Base-by-base conservation (phyloP, 305 asterid species). In the Striga hermonthica region DNA sequence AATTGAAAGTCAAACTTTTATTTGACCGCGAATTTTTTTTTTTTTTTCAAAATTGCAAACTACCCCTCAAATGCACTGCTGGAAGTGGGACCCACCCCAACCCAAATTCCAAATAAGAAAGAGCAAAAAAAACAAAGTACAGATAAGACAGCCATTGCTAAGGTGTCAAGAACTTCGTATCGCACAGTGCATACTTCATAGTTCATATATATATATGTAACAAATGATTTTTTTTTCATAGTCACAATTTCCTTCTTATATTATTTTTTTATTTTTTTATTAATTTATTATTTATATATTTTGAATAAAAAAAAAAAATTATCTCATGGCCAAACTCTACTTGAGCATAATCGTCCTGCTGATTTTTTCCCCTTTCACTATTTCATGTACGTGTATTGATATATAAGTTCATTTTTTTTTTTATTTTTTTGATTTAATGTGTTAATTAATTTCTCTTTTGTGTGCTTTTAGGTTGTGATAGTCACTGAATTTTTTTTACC, bases 321-420 rank as follows among this genome's bases (percentile, higher is more conserved):
- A 11, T 54, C 4, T 39, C 55, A 77, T 80, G 87, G 83, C 40
- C 4, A 77, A 73, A 47, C 73, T 64, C 59, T 60, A 28, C 78
- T 35, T 65, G 44, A 66, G 62, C 72, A 45, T 56, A 69, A 50
- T 69, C 55, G 31, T 72, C 65, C 3, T 72, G 58, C 54, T 74
- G 48, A 68, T 74, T 53, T 60, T 76, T 15, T 76, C 59, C 48
- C 73, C 83, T 57, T 74, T 67, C 72, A 74, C 74, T 40, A 66
- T 69, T 36, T 78, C 79, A 60, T 75, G 88, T 80, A 82, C 7
- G 83, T 70, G 13, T 11, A 44, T 45, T 3, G 36, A 34, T 1
- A 16, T 44, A 60, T 14, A 59, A 12, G 64, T 59, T 44, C 13
- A 38, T 39, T 14, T 4, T 9, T 14, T 14, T 4, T 59, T 39